Conservation (phyloP, 1,284 basidiomycete genomes). For the Trametes hirsuta region DNA sequence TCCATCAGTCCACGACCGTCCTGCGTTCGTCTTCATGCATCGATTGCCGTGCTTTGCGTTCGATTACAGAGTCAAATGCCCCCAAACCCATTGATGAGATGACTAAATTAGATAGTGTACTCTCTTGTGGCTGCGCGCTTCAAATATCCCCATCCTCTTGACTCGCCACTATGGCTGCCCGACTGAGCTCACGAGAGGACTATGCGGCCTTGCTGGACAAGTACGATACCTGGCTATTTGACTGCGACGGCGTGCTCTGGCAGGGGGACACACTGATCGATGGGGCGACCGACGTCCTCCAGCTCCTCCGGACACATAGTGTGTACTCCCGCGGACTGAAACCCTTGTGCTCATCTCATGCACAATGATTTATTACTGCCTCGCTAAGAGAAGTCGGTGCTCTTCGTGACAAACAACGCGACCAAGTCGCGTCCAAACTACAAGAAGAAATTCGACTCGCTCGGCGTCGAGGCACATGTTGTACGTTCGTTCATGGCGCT, state of each 20-base stretch:
- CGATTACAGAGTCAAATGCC: too few species aligned
- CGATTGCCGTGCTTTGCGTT: too few species aligned
- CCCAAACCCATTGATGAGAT: too few species aligned
- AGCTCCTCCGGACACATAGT: constrained; percentile 68
- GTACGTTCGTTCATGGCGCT: constrained; percentile 51
- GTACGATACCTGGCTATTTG: constrained; percentile 94
- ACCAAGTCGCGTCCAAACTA: constrained; percentile 88
- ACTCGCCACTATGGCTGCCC: constrained; percentile 27
- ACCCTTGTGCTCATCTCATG: neutral
- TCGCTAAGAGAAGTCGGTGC: constrained; percentile 76
- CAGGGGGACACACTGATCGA: constrained; percentile 83
- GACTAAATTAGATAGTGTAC: too few species aligned
- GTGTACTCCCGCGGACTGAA: constrained; percentile 32
- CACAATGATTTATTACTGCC: neutral
- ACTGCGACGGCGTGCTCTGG: constrained; percentile 98
- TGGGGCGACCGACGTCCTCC: constrained; percentile 75
- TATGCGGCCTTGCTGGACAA: constrained; percentile 69
- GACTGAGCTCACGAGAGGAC: constrained; percentile 43
- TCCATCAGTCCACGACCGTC: too few species aligned
- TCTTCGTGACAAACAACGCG: constrained; percentile 99
- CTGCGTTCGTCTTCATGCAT: too few species aligned
- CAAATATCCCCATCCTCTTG: neutral
- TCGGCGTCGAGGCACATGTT: constrained; percentile 85
- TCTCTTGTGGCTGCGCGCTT: too few species aligned
- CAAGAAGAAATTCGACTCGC: constrained; percentile 89